A percentile compares a stretch with the other conserved stretches of the same genome.
These are phyloP conservation scores for Eimeria praecox DNA, from an alignment of 169 alveolate genomes.

Conservation along the genomic window DNA sequence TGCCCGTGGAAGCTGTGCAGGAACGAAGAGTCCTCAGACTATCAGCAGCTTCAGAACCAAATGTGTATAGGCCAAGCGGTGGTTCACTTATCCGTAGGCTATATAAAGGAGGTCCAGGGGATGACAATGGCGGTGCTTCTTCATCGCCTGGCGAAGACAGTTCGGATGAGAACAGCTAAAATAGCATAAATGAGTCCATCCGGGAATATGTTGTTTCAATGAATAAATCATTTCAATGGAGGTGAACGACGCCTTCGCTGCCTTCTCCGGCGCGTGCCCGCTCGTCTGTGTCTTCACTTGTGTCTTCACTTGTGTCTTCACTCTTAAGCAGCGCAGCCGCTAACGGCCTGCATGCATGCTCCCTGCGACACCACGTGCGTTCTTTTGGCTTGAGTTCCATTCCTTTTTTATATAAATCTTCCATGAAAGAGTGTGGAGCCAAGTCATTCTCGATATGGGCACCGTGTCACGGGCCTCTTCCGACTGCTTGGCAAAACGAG, in stretches of 20 bases:
- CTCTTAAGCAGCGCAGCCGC: constrained; percentile 9
- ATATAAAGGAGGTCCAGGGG: neutral
- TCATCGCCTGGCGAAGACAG: neutral
- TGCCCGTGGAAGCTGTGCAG: neutral
- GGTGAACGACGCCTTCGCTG: neutral
- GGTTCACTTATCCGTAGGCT: neutral
- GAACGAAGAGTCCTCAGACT: neutral
- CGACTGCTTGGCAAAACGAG: neutral
- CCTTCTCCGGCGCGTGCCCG: neutral
- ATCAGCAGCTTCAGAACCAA: neutral
- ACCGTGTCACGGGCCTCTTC: neutral
- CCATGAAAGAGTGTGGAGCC: neutral
- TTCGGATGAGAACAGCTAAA: neutral
- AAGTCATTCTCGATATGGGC: neutral
- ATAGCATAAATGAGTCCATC: neutral
- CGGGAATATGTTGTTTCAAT: no score
- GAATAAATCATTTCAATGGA: neutral
- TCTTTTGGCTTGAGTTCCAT: neutral
- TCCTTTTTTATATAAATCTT: neutral
- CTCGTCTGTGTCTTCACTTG: neutral
- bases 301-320: neutral
- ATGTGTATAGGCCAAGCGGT: neutral
- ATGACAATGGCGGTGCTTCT: neutral
- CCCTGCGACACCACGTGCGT: neutral
- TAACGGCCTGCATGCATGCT: neutral